A percentile compares a stretch with the other conserved stretches of the same genome.
Evolutionary conservation across 495 filamentous ascomycete genomes (phyloP).

Genomic region (Aspergillus steynii): DNA sequence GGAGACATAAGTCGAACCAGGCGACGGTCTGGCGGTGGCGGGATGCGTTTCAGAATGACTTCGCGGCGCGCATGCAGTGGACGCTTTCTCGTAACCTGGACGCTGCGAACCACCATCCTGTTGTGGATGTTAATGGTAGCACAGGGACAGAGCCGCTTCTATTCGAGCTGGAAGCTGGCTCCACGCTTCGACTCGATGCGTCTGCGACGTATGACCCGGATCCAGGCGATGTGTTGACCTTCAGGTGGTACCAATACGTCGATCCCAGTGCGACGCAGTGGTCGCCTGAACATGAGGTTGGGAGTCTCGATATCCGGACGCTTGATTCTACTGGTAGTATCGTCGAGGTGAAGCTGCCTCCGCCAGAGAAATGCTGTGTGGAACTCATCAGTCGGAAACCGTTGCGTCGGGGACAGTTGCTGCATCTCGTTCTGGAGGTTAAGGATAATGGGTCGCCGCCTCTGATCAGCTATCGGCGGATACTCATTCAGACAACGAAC

Average conservation of each 20-base stretch:
- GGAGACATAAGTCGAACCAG: constrained; percentile 39
- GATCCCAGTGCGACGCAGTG: constrained; percentile 45
- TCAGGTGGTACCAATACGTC: constrained; percentile 50
- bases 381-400: constrained; percentile 18
- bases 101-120: constrained; percentile 43
- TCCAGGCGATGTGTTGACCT: constrained; percentile 30
- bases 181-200: constrained; percentile 41
- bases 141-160: constrained; percentile 29
- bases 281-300: constrained; percentile 1
- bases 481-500: constrained; percentile 41
- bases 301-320: too few relatives aligned
- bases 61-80: constrained; percentile 53
- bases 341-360: constrained; percentile 35
- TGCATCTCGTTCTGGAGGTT: constrained; percentile 46
- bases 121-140: constrained; percentile 41
- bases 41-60: constrained; percentile 49
- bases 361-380: constrained; percentile 33
- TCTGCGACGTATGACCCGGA: constrained; percentile 46
- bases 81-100: constrained; percentile 29
- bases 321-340: too few relatives aligned
- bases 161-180: constrained; percentile 34
- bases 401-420: constrained; percentile 19
- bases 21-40: constrained; percentile 54
- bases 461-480: constrained; percentile 40
- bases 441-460: constrained; percentile 33